Evolutionary conservation across 2,329 filamentous ascomycete species (phyloP).

Genomic region (Sarocladium brachiariae): DNA sequence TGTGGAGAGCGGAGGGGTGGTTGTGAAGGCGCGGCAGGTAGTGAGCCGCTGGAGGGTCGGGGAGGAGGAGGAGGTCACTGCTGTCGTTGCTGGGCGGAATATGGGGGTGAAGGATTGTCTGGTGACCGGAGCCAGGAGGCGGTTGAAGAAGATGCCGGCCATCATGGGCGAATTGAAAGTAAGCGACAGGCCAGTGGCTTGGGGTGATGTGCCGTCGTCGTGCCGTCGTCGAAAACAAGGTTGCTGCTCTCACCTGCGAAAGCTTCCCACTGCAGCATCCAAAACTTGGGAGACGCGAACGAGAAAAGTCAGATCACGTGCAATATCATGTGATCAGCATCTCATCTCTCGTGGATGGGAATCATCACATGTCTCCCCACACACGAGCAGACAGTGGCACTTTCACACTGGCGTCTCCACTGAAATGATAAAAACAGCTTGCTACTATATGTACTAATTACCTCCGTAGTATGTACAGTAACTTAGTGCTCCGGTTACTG

Average conservation of each 20-base stretch:
- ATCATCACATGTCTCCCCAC: slow-evolving; percentile 10
- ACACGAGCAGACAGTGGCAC: too few species aligned
- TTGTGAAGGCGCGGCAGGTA: slow-evolving; percentile 41
- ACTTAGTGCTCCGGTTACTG: too few species aligned
- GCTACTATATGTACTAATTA: too few species aligned
- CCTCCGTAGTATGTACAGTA: too few species aligned
- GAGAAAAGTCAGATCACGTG: neutral
- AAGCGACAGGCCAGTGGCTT: too few species aligned
- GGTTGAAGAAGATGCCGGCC: slow-evolving; percentile 28
- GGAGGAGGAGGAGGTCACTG: slow-evolving; percentile 22
- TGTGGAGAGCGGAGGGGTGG: slow-evolving; percentile 47
- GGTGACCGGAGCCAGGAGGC: slow-evolving; percentile 24
- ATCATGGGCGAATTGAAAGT: slow-evolving; percentile 19
- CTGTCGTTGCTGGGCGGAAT: slow-evolving; percentile 10
- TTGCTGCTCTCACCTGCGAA: too few species aligned
- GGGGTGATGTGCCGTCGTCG: neutral
- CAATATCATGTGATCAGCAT: neutral
- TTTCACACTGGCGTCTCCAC: too few species aligned
- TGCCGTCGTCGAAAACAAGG: neutral
- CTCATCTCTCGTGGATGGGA: too few species aligned
- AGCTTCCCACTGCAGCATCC: neutral
- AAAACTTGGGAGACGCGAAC: neutral
- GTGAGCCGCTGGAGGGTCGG: slow-evolving; percentile 18
- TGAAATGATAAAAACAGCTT: too few species aligned
- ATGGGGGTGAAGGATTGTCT: slow-evolving; percentile 15